Evolutionary conservation across 371 early-diverging fungal genomes (phyloP), one percentile per base, ranked within the genome.

Genomic region (Dichotomocladium elegans): DNA sequence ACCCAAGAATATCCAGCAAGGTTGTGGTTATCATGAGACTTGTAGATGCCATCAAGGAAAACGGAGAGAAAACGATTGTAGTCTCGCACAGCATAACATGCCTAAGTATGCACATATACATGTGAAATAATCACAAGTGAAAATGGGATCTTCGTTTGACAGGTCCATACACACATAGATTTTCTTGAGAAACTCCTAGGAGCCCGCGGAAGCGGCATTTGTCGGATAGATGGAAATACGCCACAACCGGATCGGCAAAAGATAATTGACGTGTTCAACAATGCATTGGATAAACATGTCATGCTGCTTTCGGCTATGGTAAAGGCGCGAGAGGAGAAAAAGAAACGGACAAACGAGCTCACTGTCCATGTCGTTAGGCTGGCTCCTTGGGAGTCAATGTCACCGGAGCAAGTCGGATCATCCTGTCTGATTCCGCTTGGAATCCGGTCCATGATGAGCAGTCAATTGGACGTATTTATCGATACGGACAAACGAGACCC

Each of bases 391-490:
- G 98, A 7, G 75, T 97, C 24, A 99, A 97, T 63, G 60, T 96
- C n/a, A 74, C 81, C 1, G 78, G 88, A 4, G 98, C 98, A 3
- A 94, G 84, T 62, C 82, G 91, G 2, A 90, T 97, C 9, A 82
- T 99, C 11, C 62, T 99, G 19, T 81, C 87, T 55, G 99, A 97
- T 67, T 79, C 89, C 41, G 96, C 92, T 37, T 99, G 96, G 95
- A 97, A 97, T 63, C 99, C 99, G n/a, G 83, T 66, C n/a, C 57
- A 85, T 60, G 93, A 93, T 61, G 86, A 95, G 34, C 96, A 96
- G 67, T 92, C 91, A 8, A 83, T 95, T 41, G 93, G 91, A 2
- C 73, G 95, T 22, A 70, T 81, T 9, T 84, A 81, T 49, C 77
- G 83, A 24, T 72, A 77, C 48, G 84, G 83, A 2, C 83, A 83